phyloP scores from a whole-genome alignment of 2,329 filamentous ascomycete genomes.

The Cladophialophora yegresii region DNA sequence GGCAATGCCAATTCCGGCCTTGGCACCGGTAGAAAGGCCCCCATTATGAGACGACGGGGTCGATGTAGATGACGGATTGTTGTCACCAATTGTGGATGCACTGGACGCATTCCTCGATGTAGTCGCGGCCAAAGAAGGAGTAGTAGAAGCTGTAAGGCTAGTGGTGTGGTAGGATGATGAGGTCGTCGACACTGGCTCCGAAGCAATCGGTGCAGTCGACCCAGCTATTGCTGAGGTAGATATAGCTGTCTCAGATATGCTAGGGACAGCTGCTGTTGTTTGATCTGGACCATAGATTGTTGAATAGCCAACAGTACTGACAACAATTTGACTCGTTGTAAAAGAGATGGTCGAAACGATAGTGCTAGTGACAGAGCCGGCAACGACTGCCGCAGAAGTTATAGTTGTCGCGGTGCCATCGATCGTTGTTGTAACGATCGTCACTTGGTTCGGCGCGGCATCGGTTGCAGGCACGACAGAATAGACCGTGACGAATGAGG shows the following conservation, averaged over 20 bases:
- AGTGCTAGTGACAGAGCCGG: constrained; percentile 23
- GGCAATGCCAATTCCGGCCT: constrained; percentile 32
- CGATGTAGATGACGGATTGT: constrained; percentile 4
- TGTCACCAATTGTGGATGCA: constrained; percentile 1
- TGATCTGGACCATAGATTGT: constrained; percentile 29
- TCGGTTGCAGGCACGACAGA: constrained; percentile 27
- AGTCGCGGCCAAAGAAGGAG: background rate
- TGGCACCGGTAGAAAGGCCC: constrained; percentile 29
- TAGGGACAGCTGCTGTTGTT: constrained; percentile 12
- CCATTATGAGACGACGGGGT: constrained; percentile 13
- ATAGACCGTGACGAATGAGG: constrained; percentile 26
- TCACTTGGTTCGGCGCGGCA: background rate
- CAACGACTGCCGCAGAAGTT: constrained; percentile 10
- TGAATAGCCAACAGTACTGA: constrained; percentile 26
- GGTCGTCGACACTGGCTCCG: background rate
- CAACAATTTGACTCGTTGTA: constrained; percentile 20
- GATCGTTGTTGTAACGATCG: constrained; percentile 25
- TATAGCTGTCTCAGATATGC: background rate
- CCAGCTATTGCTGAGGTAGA: background rate
- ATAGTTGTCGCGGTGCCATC: constrained; percentile 17
- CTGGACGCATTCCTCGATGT: background rate
- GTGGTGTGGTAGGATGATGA: background rate
- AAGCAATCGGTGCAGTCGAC: background rate
- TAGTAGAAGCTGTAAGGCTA: background rate
- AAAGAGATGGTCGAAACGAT: constrained; percentile 29